These are phyloP conservation scores for Penicillium arizonense DNA, from an alignment of 495 filamentous ascomycete genomes.

Conservation along the genomic window DNA sequence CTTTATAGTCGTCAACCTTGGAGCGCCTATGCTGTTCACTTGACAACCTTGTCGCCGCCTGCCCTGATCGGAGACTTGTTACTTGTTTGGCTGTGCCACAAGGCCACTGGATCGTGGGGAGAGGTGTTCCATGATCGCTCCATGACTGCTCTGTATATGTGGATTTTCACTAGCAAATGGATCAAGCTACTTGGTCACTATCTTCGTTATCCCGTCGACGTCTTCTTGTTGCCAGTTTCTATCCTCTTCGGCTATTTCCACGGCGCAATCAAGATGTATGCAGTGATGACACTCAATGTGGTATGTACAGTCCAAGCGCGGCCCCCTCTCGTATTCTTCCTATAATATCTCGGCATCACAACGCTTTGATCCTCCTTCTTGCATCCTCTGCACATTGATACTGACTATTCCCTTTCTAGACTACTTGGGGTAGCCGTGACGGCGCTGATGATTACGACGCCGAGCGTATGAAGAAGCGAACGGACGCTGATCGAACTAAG, in stretches of 20 bases:
- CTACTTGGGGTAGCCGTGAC: slow-evolving; percentile 58
- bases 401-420: slow-evolving; percentile 31
- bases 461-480: slow-evolving; percentile 54
- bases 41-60: slow-evolving; percentile 71
- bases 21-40: slow-evolving; percentile 73
- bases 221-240: slow-evolving; percentile 67
- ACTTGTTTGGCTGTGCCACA: slow-evolving; percentile 53
- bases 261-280: slow-evolving; percentile 74
- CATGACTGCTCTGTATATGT: slow-evolving; percentile 50
- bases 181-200: slow-evolving; percentile 77
- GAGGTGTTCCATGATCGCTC: slow-evolving; percentile 38
- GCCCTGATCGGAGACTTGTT: slow-evolving; percentile 64
- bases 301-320: slow-evolving; percentile 46
- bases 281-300: slow-evolving; percentile 66
- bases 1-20: slow-evolving; percentile 63
- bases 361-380: slow-evolving; percentile 31
- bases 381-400: slow-evolving; percentile 10
- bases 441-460: slow-evolving; percentile 57
- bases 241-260: slow-evolving; percentile 78
- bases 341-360: slow-evolving; percentile 20
- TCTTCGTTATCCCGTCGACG: slow-evolving; percentile 65
- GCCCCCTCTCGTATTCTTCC: slow-evolving; percentile 10
- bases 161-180: slow-evolving; percentile 72
- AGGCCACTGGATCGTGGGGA: slow-evolving; percentile 46
- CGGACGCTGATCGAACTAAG: slow-evolving; percentile 41